These are phyloP conservation scores for Curvularia sp. DNA, from an alignment of 2,329 filamentous ascomycete genomes.

Conservation along the genomic window DNA sequence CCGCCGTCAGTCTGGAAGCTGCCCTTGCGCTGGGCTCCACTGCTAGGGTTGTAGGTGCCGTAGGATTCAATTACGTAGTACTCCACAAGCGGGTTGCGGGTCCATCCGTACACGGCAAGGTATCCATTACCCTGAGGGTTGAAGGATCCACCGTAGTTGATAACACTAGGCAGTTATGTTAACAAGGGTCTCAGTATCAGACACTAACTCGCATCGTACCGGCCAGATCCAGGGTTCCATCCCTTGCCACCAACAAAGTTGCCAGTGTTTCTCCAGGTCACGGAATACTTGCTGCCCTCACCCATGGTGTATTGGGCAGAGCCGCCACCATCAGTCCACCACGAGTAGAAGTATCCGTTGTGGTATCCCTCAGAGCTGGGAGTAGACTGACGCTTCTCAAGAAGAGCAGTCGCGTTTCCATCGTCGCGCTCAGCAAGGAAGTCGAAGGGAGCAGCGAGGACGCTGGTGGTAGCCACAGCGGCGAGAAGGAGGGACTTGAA, in stretches of 20 bases:
- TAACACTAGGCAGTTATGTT: slow-evolving; percentile 12
- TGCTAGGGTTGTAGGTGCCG: slow-evolving; percentile 56
- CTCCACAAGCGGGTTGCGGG: slow-evolving; percentile 60
- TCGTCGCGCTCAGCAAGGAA: slow-evolving; percentile 31
- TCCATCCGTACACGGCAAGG: slow-evolving; percentile 63
- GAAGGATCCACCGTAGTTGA: slow-evolving; percentile 30
- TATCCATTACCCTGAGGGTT: slow-evolving; percentile 31
- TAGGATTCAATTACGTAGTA: slow-evolving; percentile 65
- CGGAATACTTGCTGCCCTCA: slow-evolving; percentile 31
- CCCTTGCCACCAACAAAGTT: slow-evolving; percentile 41
- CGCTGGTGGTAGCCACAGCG: slow-evolving; percentile 24
- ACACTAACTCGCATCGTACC: slow-evolving; percentile 41
- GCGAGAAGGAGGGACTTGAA: slow-evolving; percentile 34
- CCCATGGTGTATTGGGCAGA: slow-evolving; percentile 34
- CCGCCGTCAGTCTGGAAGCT: slow-evolving; percentile 60
- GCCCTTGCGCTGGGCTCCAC: slow-evolving; percentile 55
- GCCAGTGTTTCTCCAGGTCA: slow-evolving; percentile 31
- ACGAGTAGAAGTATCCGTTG: slow-evolving; percentile 63
- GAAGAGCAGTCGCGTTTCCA: slow-evolving; percentile 25
- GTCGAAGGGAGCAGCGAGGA: slow-evolving; percentile 29
- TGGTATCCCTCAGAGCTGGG: slow-evolving; percentile 57
- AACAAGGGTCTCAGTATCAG: background rate
- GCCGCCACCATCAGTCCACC: slow-evolving; percentile 62
- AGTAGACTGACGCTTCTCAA: slow-evolving; percentile 43
- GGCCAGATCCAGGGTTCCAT: slow-evolving; percentile 54